phyloP scores from a whole-genome alignment of 78 protist species.

The Ministeria vibrans region DNA sequence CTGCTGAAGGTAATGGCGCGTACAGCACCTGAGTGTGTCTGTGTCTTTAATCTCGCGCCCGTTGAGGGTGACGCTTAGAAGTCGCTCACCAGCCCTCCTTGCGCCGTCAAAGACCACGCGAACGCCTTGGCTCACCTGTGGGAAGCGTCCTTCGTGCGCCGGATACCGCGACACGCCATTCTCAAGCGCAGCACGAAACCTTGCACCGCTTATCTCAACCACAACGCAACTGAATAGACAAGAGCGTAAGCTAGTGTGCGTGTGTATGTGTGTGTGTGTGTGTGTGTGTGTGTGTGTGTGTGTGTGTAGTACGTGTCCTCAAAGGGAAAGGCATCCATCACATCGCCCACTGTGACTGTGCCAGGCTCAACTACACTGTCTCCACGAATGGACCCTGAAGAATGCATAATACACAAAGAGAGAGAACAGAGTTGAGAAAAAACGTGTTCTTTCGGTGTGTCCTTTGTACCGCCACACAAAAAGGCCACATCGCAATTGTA shows the following conservation, averaged over 20 bases:
- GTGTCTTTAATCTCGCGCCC: too few relatives aligned
- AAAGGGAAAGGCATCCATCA: not conserved
- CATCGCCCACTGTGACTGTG: not conserved
- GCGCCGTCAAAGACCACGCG: too few relatives aligned
- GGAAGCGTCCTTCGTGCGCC: slow-evolving; percentile 54
- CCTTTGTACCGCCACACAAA: too few relatives aligned
- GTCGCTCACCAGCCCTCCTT: too few relatives aligned
- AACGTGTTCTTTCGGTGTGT: too few relatives aligned
- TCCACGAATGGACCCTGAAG: not conserved
- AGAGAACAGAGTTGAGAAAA: not conserved
- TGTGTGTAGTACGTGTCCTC: not conserved
- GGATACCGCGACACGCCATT: slow-evolving; percentile 51
- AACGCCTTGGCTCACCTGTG: too few relatives aligned
- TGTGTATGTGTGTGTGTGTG: not conserved
- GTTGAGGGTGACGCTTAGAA: too few relatives aligned
- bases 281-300: not conserved
- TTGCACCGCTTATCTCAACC: too few relatives aligned
- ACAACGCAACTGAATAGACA: too few relatives aligned
- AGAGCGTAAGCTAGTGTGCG: not conserved
- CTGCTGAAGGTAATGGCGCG: too few relatives aligned
- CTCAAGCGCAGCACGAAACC: slow-evolving; percentile 36
- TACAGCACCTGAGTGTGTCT: too few relatives aligned
- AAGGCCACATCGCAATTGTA: too few relatives aligned
- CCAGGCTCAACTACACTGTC: not conserved
- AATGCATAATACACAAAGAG: not conserved